Conservation (phyloP, 2,329 filamentous ascomycete genomes). For the Grosmannia huntii region DNA sequence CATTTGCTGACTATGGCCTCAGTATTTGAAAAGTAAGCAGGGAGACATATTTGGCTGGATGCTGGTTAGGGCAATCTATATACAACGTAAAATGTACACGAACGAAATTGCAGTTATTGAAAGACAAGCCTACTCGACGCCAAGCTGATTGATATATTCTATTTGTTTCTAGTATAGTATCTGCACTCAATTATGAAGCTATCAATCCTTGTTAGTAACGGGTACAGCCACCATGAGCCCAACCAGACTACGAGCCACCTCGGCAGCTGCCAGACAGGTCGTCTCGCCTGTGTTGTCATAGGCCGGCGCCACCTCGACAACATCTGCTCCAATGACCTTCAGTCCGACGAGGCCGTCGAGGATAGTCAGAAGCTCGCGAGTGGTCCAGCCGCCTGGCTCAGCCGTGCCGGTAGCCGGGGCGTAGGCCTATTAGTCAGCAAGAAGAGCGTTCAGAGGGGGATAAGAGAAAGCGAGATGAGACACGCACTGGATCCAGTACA, state of each 20-base stretch:
- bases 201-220: not conserved
- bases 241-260: conserved; percentile 2
- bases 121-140: no score
- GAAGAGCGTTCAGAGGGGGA: not conserved
- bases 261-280: conserved; percentile 20
- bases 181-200: not conserved
- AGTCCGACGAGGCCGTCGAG: conserved; percentile 57
- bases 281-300: conserved; percentile 65
- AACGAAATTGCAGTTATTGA: no score
- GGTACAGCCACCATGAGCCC: conserved; percentile 1
- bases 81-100: no score
- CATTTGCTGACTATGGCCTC: no score
- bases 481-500: conserved; percentile 53
- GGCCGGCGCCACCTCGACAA: conserved; percentile 67
- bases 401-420: conserved; percentile 56
- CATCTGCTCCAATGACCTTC: conserved; percentile 64
- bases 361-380: conserved; percentile 61
- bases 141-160: no score
- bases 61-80: no score
- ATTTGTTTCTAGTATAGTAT: not conserved
- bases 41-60: no score
- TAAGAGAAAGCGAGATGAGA: not conserved
- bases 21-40: no score
- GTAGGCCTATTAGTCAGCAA: not conserved
- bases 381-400: conserved; percentile 71